These are phyloP conservation scores for Pythium volutum DNA, from an alignment of 352 stramenopile genomes.

Conservation along the genomic window DNA sequence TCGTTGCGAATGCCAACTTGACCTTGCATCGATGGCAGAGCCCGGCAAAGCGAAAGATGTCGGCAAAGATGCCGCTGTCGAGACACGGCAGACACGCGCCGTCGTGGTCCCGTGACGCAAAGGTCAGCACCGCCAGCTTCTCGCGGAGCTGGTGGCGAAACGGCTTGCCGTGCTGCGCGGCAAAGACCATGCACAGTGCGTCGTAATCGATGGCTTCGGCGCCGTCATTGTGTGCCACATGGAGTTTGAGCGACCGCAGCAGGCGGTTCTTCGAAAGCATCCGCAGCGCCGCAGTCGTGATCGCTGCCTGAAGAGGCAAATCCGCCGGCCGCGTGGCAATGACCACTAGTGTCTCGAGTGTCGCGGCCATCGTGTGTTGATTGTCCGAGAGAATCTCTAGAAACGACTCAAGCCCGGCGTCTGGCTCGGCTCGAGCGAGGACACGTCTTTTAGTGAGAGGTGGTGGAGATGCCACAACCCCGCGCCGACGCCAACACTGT, in stretches of 20 bases:
- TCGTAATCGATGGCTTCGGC: background rate
- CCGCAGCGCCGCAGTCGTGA: background rate
- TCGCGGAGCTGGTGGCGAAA: background rate
- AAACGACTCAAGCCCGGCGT: background rate
- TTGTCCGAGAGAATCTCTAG: background rate
- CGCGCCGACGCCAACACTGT: too few species aligned
- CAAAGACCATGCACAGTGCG: background rate
- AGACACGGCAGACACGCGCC: background rate
- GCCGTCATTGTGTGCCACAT: background rate
- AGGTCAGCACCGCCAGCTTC: background rate
- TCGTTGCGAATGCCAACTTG: too few species aligned
- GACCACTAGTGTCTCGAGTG: background rate
- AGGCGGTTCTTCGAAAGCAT: background rate
- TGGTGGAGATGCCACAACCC: background rate
- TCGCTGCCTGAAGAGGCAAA: background rate
- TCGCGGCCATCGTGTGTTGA: background rate
- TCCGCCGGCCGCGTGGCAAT: background rate
- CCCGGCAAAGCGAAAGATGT: background rate
- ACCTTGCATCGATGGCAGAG: slow-evolving; percentile 25
- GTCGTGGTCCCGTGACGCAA: background rate
- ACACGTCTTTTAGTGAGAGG: too few species aligned
- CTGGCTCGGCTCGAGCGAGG: too few species aligned
- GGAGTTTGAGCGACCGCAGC: background rate
- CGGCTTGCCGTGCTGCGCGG: background rate
- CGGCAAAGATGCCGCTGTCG: background rate